A percentile compares a stretch with the other conserved stretches of the same genome.
These are phyloP conservation scores for Adenanthera pavonina DNA, from an alignment of 306 rosid genomes.

Conservation along the genomic window DNA sequence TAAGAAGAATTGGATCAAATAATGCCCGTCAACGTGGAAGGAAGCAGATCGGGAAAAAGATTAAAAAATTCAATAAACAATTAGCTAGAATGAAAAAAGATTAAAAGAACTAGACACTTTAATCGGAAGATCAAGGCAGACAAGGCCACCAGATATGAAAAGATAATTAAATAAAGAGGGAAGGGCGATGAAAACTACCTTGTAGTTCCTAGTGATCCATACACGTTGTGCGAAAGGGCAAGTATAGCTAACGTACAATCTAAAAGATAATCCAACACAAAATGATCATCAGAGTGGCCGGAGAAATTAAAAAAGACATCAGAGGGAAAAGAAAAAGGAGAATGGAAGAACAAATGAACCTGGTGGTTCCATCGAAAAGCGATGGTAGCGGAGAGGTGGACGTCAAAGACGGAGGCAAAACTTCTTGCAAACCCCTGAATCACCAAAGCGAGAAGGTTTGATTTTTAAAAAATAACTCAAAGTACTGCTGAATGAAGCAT, in stretches of 20 bases:
- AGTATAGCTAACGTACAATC: constrained; percentile 47
- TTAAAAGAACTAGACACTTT: too few species aligned
- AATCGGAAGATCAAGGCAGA: too few species aligned
- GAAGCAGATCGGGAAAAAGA: too few species aligned
- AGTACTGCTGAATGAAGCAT: not conserved
- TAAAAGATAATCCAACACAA: constrained; percentile 16
- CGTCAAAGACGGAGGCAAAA: constrained; percentile 45
- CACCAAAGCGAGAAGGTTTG: not conserved
- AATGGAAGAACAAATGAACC: constrained; percentile 29
- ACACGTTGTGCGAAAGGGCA: constrained; percentile 75
- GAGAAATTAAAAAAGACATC: not conserved
- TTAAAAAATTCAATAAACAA: too few species aligned
- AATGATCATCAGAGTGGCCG: not conserved
- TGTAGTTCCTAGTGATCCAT: constrained; percentile 67
- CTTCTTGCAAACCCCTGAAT: constrained; percentile 40
- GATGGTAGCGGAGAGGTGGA: constrained; percentile 58
- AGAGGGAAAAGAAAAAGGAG: not conserved
- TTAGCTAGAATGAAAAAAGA: too few species aligned
- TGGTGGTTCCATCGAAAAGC: constrained; percentile 70
- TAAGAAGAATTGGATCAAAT: not conserved
- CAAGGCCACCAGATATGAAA: not conserved
- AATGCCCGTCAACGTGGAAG: not conserved
- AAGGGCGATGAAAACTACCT: constrained; percentile 45
- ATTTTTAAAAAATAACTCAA: not conserved
- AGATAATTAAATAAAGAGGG: not conserved